Base-by-base conservation (phyloP, 805 yeast genomes). In the Ogataea methanolica region DNA sequence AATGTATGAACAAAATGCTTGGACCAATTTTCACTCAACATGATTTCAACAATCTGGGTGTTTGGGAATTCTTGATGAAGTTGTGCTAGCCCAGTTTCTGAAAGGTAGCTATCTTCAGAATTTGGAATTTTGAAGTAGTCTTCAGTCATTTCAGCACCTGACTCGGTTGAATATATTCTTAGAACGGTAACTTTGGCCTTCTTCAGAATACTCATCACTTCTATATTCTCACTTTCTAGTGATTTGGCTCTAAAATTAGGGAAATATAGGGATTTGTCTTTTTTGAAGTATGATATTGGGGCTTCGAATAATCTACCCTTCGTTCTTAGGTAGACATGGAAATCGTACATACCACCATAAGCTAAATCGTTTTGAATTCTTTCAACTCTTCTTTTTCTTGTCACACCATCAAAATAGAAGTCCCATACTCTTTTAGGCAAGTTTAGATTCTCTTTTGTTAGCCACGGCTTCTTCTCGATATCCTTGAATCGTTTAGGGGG, bases 221-320 rank as follows among this genome's bases (percentile, higher is more conserved):
- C 57, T 47, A 54, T 51, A 22, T 57, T 59, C 16, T 59, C 49
- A 15, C 72, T 73, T 3, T 57, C 48, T 35, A 89, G 61, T 1
- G 82, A 73, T 21, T 72, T 73, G 0, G 83, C 92, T 23, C 67
- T 62, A 49, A 92, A 71, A 60, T 90, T 90, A 9, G 98, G 96
- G 68, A 94, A 88, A 62, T 80, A 94, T 41, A 80, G 68, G 0
- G 97, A 74, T 59, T 78, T 84, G 7, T 86, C 91, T 12, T 72
- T 68, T 50, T 78, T 79, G 77, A 92, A 91, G 56, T 78, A 84
- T 1, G 90, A 79, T n/a, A 78, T 72, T 1, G 98, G 98, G 0
- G 96, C 79, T 16, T 76, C 70, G 70, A 90, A 94, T 52, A 91
- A 73, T 67, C 90, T 89, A 22, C 98, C 99, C 36, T 82, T 78